Percentiles rank a stretch among this genome's conserved stretches.
phyloP scores from a whole-genome alignment of 805 yeast genomes.

The Blastobotrys muscicola region DNA sequence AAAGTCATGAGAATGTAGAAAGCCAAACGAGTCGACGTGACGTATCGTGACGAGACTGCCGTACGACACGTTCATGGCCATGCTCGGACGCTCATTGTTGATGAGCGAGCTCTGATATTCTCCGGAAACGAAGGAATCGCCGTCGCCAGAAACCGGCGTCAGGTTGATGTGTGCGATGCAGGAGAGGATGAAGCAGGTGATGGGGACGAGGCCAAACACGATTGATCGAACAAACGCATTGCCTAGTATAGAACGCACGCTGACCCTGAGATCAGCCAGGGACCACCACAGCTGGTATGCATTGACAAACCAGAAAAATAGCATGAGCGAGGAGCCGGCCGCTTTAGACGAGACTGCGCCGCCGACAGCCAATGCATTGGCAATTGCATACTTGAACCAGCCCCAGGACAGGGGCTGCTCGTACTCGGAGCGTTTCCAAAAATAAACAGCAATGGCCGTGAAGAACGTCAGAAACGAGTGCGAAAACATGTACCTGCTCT shows the following conservation, averaged over 20 bases:
- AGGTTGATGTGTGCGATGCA: constrained; percentile 39
- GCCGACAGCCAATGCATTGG: constrained; percentile 35
- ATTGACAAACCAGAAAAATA: constrained; percentile 39
- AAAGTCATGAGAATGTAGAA: constrained; percentile 56
- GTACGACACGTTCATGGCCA: constrained; percentile 46
- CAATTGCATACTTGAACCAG: constrained; percentile 37
- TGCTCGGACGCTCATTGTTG: constrained; percentile 21
- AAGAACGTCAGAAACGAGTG: constrained; percentile 24
- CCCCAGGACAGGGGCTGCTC: constrained; percentile 27
- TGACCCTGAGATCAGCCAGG: constrained; percentile 46
- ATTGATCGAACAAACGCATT: constrained; percentile 20
- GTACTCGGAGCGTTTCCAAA: constrained; percentile 33
- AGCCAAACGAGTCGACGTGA: constrained; percentile 51
- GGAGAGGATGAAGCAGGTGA: constrained; percentile 37
- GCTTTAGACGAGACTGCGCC: constrained; percentile 41
- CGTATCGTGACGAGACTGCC: constrained; percentile 59
- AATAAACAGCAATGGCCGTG: constrained; percentile 30
- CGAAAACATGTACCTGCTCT: constrained; percentile 33
- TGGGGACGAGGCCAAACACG: constrained; percentile 38
- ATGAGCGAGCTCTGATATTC: constrained; percentile 43
- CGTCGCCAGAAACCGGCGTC: constrained; percentile 33
- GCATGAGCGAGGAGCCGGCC: constrained; percentile 44
- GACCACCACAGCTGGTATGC: constrained; percentile 42
- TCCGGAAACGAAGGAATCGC: constrained; percentile 43
- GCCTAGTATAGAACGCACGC: constrained; percentile 6